Evolutionary conservation across 345 rosid genomes (phyloP), one percentile per base, ranked within the genome.

Genomic region (Pistacia atlantica): DNA sequence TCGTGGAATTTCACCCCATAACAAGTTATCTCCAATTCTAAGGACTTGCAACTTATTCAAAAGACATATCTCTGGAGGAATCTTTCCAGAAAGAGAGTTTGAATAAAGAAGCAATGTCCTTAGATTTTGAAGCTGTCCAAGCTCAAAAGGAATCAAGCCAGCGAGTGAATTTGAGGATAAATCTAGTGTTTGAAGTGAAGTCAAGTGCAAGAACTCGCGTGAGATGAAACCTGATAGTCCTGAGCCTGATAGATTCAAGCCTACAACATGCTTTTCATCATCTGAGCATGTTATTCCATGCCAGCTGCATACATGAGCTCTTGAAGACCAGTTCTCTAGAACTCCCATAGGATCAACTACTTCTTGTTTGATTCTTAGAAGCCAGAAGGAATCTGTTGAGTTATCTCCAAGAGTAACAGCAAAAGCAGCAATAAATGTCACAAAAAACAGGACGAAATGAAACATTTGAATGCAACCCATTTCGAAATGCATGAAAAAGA

Each of bases 201-300:
- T 33, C 25, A 95, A 86, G 81, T 84, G 82, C 69, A 83, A 66
- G 33, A 91, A 70, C 67, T 86, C 82, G 0, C 38, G 78, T 4
- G 95, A 82, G 55, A 95, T 83, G 55, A 85, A 83, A 33, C 97
- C 97, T 16, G 95, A 90, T 56, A 95, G 76, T n/a, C 80, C 86
- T 10, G 89, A 84, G 75, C 83, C 69, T 6, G 98, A 83, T 70
- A 95, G 84, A 81, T 90, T 93, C 84, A 95, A 80, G 51, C 85
- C 86, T 56, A 86, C 72, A 71, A 87, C 84, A 22, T 61, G 79
- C 33, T 69, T 72, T 67, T 77, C 82, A 79, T 90, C 90, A 52
- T 54, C 81, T 20, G 93, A 85, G 83, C 98, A 93, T n/a, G 83
- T 71, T 37, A 95, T 66, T 28, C 98, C 93, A 62, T 79, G 78